Evolutionary conservation across 306 rosid genomes (phyloP), one percentile per base, ranked within the genome.

Genomic region (Lithocarpus polystachyus): DNA sequence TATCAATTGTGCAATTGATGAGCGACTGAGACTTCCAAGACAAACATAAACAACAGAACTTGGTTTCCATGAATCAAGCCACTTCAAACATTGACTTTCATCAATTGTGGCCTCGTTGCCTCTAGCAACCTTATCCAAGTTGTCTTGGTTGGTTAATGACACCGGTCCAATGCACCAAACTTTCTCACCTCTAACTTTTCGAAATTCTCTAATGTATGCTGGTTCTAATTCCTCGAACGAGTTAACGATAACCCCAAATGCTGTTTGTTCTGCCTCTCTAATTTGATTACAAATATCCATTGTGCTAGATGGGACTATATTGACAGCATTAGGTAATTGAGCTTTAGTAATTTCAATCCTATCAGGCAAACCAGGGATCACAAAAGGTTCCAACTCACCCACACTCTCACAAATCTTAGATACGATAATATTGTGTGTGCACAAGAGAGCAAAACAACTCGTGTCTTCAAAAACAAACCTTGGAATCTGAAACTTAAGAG

Each of bases 41-140:
- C 88, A 85, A n/a, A 51, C 83, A 33, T 72, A 82, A 19, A 85
- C 31, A 15, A 85, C 84, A 2, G 82, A 78, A 40, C 79, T 37
- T 1, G 73, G 14, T 22, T 43, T 67, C 76, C 69, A 18, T 23
- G 48, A 43, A 28, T 81, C 75, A 8, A 84, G 88, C 88, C 85
- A 84, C 14, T 43, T 72, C 43, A 77, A n/a, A 56, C 74, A 72
- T 22, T 73, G 59, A 2, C 13, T 9, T 60, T 60, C 77, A 53
- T 81, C 78, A 37, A 45, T 70, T 2, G 82, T 3, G 40, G 89
- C 76, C 73, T 56, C n/a, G 29, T 53, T 19, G 5, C 79, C 72
- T 64, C 73, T 56, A 5, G 48, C 53, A 48, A 13, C 17, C 17
- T 48, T 48, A 48, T 48, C 53, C 17, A 48, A 48, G 53, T 48